A percentile compares a stretch with the other conserved stretches of the same genome.
Evolutionary conservation across 306 rosid species (phyloP).

Genomic region (Corylus americana): DNA sequence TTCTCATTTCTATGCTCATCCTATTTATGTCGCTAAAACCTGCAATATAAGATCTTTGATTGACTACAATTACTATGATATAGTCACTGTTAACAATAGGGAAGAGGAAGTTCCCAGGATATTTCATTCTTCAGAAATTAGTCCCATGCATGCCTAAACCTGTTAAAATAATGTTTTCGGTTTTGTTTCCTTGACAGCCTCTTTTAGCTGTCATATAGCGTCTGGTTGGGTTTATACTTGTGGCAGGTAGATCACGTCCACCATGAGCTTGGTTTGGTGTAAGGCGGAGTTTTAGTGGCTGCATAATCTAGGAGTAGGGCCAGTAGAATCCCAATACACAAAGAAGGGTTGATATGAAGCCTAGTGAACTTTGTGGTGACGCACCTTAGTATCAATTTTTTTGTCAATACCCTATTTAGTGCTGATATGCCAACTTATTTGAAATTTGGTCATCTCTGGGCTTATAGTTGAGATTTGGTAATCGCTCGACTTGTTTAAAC

Average conservation of each 20-base stretch:
- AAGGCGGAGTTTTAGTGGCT: neutral
- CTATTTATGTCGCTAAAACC: neutral
- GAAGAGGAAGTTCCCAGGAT: neutral
- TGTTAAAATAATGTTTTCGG: neutral
- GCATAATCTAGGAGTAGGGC: neutral
- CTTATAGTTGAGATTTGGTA: neutral
- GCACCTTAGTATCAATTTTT: neutral
- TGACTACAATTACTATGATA: neutral
- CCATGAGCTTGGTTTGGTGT: neutral
- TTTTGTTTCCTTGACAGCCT: neutral
- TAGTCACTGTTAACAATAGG: neutral
- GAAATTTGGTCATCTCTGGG: neutral
- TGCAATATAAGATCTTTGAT: neutral
- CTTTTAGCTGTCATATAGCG: neutral
- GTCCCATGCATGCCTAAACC: neutral
- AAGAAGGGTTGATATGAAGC: neutral
- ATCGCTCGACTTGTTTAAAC: neutral
- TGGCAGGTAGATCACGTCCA: neutral
- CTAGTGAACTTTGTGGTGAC: neutral
- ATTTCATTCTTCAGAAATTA: neutral
- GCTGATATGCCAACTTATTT: slow-evolving; percentile 2
- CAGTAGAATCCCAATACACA: neutral
- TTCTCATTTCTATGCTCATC: neutral
- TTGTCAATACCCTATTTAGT: neutral
- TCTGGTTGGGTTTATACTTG: neutral